These are phyloP conservation scores for Catunica adiposa DNA, from an alignment of 2,329 filamentous ascomycete species.

Conservation along the genomic window DNA sequence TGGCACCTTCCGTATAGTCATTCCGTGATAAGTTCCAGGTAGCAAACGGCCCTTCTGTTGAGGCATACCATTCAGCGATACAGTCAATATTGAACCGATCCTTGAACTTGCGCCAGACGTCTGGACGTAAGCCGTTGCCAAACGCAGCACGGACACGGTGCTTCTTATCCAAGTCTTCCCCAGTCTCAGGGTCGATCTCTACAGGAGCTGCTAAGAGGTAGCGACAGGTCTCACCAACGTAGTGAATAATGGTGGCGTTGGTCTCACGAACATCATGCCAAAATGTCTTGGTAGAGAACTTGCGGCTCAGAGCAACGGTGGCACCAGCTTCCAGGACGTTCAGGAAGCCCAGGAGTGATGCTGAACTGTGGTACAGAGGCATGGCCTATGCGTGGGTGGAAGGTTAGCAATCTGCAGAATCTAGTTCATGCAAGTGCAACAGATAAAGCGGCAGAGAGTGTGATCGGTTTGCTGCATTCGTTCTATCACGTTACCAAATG, in stretches of 20 bases:
- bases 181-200: constrained; percentile 44
- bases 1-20: constrained; percentile 55
- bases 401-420: background rate
- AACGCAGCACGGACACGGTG: constrained; percentile 61
- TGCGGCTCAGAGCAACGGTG: constrained; percentile 56
- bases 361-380: constrained; percentile 79
- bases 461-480: background rate
- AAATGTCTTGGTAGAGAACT: constrained; percentile 62
- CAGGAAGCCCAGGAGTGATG: constrained; percentile 50
- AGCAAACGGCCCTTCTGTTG: constrained; percentile 54
- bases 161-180: constrained; percentile 51
- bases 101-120: constrained; percentile 74
- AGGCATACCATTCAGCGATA: constrained; percentile 67
- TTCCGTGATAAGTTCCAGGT: constrained; percentile 62
- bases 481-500: background rate
- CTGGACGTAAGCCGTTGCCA: constrained; percentile 71
- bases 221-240: constrained; percentile 74
- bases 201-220: constrained; percentile 58
- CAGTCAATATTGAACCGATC: constrained; percentile 59
- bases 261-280: constrained; percentile 59
- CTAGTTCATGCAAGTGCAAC: background rate
- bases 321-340: constrained; percentile 42
- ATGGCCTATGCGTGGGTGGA: constrained; percentile 41
- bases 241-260: constrained; percentile 63
- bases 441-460: background rate